Base-by-base conservation (phyloP, 2,329 filamentous ascomycete genomes). In the Curvularia lunata region DNA sequence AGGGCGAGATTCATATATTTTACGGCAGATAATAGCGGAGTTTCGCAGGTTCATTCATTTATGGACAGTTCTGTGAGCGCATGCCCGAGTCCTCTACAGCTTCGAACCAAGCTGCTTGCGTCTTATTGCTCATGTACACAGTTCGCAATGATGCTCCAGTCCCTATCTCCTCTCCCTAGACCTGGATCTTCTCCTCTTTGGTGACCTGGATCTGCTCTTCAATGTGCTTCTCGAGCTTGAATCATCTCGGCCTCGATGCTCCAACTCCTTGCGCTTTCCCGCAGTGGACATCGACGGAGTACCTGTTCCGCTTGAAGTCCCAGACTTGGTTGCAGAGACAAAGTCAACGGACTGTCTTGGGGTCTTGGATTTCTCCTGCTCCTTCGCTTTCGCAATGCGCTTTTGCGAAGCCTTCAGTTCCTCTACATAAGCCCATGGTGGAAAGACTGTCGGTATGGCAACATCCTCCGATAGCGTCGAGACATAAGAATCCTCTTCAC, bases 401-500 rank as follows among this genome's bases (percentile, higher is more conserved):
- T 77, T 79, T 66, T 80, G 79, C 52, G 76, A 75, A 52, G 70
- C 73, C 51, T 68, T 71, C 56, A 80, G 65, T 65, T 78, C 74
- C 56, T 81, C 79, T 7, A 75, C 70, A 65, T 81, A 81, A 38
- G 77, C 78, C 69, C 76, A 79, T 16, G 76, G 67, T 9, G 78
- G 77, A 69, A 79, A 82, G 7, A 52, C 61, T 3, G 68, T 63
- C 4, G 77, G 74, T n/a, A 81, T 75, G 4, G 72, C 79, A 7
- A 80, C 54, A 9, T 73, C 71, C 8, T 71, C 63, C 16, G 75
- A 63, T 23, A 83, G 64, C 1, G 87, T 87, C 6, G 87, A 91
- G 30, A 80, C 81, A 74, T 93, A 92, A 76, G 91, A 88, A 23
- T 82, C 83, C 48, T 81, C 78, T 34, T 80, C 78, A 34, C 77